Conservation (phyloP, 1,284 basidiomycete species). For the Austroboletus niveus region DNA sequence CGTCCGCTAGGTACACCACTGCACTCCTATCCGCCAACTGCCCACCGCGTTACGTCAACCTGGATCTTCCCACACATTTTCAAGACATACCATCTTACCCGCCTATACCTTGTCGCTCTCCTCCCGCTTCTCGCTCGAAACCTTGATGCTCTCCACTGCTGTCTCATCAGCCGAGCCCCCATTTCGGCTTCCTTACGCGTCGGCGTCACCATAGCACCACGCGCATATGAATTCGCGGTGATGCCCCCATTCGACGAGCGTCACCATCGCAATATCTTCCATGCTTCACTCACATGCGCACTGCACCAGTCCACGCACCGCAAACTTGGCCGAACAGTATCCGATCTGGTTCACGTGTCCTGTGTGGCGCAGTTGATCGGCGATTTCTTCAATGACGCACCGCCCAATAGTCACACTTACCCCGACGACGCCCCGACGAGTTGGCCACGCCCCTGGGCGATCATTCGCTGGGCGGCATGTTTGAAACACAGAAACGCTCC, state of each 20-base stretch:
- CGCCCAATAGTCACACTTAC: background rate
- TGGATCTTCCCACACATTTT: background rate
- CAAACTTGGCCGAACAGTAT: slow-evolving; percentile 43
- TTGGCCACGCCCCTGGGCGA: slow-evolving; percentile 40
- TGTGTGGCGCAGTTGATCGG: background rate
- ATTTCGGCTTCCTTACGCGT: slow-evolving; percentile 6
- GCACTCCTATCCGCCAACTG: slow-evolving; percentile 4
- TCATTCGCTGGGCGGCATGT: slow-evolving; percentile 41
- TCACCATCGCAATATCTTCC: too few relatives aligned
- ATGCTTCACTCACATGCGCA: too few relatives aligned
- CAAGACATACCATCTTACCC: too few relatives aligned
- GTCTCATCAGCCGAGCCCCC: background rate
- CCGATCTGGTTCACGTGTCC: slow-evolving; percentile 13
- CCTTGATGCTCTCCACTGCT: slow-evolving; percentile 2
- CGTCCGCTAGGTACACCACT: slow-evolving; percentile 3
- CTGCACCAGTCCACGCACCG: slow-evolving; percentile 28
- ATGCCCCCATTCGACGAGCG: background rate
- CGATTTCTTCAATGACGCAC: background rate
- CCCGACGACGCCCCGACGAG: slow-evolving; percentile 38
- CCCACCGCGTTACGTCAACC: background rate
- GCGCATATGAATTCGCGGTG: slow-evolving; percentile 23
- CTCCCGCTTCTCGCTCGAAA: too few relatives aligned
- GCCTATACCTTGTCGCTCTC: too few relatives aligned
- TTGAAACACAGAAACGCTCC: slow-evolving; percentile 31
- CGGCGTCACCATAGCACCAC: slow-evolving; percentile 18